Base-by-base conservation (phyloP, 345 rosid species). In the Cardiospermum halicacabum region DNA sequence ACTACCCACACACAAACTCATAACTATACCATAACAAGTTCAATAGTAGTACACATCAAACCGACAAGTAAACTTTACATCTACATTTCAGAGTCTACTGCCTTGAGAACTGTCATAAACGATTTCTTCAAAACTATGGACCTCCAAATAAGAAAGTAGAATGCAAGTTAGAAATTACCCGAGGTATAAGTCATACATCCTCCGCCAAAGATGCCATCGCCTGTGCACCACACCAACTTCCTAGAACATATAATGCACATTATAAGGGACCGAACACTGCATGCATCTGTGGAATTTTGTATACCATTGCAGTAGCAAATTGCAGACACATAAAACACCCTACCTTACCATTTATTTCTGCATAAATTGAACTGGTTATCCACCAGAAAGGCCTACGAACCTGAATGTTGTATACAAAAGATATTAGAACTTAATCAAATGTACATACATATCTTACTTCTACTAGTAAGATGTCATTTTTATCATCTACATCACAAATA, bases 381-480 rank as follows among this genome's bases (percentile, higher is more conserved):
- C 96, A 94, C 96, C 96, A 94, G 69, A 86, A 88, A 60, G 97
- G 99, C 72, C 99, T 80, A 49, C 91, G 89, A 69, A 94, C 99
- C 98, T 90, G 79, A 51, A 75, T 53, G 56, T 50, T 45, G 53
- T 64, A 56, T 69, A 66, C 58, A 2, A 62, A 62, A 18, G 18
- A 53, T 9, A 51, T 61, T 68, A 68, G 34, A 71, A 56, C 78
- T 71, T 42, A 72, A 72, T 64, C 18, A 58, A 42, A 58, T 58
- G 45, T 60, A 30, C 55, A 53, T n/a, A 69, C 42, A 58, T 45
- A 37, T 64, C 56, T 12, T 21, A 36, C 45, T 24, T n/a, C n/a
- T n/a, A n/a, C n/a, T n/a, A n/a, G n/a, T n/a, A n/a, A n/a, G n/a
- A n/a, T n/a, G n/a, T n/a, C n/a, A n/a, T n/a, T n/a, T n/a, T n/a